Conservation (phyloP, 345 rosid genomes). For the Passiflora organensis region DNA sequence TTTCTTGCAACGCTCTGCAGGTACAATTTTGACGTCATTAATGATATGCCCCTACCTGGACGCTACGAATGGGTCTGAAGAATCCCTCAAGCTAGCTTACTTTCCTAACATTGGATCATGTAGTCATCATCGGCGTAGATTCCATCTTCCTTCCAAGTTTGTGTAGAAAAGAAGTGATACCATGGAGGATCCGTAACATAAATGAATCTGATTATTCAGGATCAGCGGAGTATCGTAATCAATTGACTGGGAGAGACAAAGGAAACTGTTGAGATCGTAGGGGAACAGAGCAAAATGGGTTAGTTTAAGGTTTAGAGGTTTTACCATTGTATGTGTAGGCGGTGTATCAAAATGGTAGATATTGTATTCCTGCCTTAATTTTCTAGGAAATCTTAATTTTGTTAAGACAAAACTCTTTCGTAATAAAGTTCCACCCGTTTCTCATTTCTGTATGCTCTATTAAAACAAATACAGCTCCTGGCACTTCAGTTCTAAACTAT, state of each 20-base stretch:
- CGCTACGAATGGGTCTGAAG: constrained; percentile 71
- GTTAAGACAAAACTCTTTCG: constrained; percentile 28
- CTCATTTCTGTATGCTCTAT: background rate
- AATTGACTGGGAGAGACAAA: background rate
- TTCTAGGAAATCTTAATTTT: background rate
- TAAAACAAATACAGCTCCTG: background rate
- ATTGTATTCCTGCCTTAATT: constrained; percentile 1
- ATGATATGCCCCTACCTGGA: constrained; percentile 65
- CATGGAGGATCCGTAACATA: constrained; percentile 31
- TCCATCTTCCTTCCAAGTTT: constrained; percentile 4
- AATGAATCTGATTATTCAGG: constrained; percentile 26
- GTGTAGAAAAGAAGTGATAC: constrained; percentile 21
- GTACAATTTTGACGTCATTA: constrained; percentile 74
- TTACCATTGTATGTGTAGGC: constrained; percentile 20
- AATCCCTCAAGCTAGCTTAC: constrained; percentile 29
- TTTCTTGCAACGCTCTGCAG: too few relatives aligned
- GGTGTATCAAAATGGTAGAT: constrained; percentile 19
- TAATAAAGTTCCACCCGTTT: constrained; percentile 26
- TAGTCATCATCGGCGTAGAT: constrained; percentile 5
- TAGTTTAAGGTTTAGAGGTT: constrained; percentile 14
- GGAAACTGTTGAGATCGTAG: constrained; percentile 1
- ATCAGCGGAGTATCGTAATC: constrained; percentile 17
- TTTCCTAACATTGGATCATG: constrained; percentile 7
- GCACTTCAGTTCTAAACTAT: constrained; percentile 4
- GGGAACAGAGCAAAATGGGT: background rate